Percentiles rank a stretch among this genome's conserved stretches.
Conservation (phyloP, 2,329 filamentous ascomycete species). For the Neofusicoccum laricinum region DNA sequence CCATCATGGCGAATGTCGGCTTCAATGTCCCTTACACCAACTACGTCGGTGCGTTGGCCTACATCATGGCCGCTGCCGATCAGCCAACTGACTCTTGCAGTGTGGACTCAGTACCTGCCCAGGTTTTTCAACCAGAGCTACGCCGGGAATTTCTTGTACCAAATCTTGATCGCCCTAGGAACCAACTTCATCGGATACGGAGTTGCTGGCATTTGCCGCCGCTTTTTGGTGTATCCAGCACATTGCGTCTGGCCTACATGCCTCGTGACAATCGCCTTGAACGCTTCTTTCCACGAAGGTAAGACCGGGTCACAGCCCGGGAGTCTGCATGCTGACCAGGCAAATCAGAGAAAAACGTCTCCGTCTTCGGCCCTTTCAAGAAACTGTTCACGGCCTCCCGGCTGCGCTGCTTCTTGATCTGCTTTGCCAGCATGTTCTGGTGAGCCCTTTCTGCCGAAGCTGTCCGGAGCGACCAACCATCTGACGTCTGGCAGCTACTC, state of each 20-base stretch:
- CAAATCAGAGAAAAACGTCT: conserved; percentile 57
- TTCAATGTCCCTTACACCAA: conserved; percentile 49
- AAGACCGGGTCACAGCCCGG: conserved; percentile 63
- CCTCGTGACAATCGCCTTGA: conserved; percentile 19
- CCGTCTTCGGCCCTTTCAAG: conserved; percentile 43
- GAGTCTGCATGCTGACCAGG: conserved; percentile 39
- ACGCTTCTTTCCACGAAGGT: conserved; percentile 56
- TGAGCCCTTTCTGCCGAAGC: conserved; percentile 17
- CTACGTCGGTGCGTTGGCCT: conserved; percentile 33
- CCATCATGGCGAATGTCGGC: conserved; percentile 56
- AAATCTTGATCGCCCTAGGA: conserved; percentile 63
- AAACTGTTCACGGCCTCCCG: conserved; percentile 63
- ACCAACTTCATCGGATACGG: conserved; percentile 57
- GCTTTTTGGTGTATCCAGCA: conserved; percentile 25
- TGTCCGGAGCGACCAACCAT: not conserved
- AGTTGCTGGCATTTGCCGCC: conserved; percentile 27
- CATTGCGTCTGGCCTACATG: conserved; percentile 19
- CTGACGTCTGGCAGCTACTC: not conserved
- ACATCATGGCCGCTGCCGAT: not conserved
- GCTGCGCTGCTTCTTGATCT: conserved; percentile 62
- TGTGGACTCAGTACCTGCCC: conserved; percentile 51
- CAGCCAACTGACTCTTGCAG: conserved; percentile 11
- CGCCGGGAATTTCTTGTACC: conserved; percentile 44
- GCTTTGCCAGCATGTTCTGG: conserved; percentile 52
- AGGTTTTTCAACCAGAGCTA: conserved; percentile 53